These are phyloP conservation scores for barley (Hordeum vulgare) DNA, from an alignment of 176 grass and related monocot species.

Conservation along the genomic window MorexV3_pseudomolecules_assembly NC_058522.1:571035177-571035676, in stretches of 20 bases:
- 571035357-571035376: constrained; percentile 37
- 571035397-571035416: constrained; percentile 22
- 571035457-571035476: constrained; percentile 66
- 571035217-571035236: neutral
- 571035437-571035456: constrained; percentile 76
- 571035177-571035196: too few relatives aligned
- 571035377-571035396: constrained; percentile 43
- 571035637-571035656: constrained; percentile 91
- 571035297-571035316: neutral
- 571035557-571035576: constrained; percentile 95
- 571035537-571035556: constrained; percentile 99
- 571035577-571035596: constrained; percentile 84
- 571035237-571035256: neutral
- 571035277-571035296: neutral
- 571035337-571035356: constrained; percentile 10
- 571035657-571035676: constrained; percentile 83
- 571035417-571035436: constrained; percentile 31
- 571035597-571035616: constrained; percentile 95
- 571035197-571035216: neutral
- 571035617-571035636: constrained; percentile 90
- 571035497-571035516: constrained; percentile 85
- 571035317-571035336: neutral
- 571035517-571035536: constrained; percentile 87
- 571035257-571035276: neutral
- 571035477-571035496: constrained; percentile 95